phyloP scores from a whole-genome alignment of 352 stramenopile species.

The Phytophthora cryptogea region DNA sequence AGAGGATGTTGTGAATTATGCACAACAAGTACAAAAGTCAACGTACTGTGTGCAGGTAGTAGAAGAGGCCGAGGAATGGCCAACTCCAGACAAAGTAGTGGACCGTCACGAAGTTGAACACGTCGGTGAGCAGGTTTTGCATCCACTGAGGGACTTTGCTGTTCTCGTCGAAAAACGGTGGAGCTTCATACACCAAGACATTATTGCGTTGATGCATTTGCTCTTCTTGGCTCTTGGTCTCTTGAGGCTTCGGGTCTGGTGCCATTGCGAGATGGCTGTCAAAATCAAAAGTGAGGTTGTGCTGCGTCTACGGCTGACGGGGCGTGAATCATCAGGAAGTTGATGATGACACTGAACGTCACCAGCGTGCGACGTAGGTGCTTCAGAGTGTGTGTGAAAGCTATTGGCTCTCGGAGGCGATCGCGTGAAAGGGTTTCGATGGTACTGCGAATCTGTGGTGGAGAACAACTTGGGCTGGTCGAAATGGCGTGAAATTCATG shows the following conservation, averaged over 20 bases:
- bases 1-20: no score
- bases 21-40: no score
- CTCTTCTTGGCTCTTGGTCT: constrained; percentile 1
- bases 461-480: not conserved
- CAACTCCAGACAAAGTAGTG: constrained; percentile 58
- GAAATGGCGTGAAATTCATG: not conserved
- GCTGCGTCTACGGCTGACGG: not conserved
- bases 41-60: constrained; percentile 32
- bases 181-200: constrained; percentile 38
- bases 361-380: constrained; percentile 2
- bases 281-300: constrained; percentile 10
- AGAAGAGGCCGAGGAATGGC: constrained; percentile 39
- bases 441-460: not conserved
- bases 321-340: not conserved
- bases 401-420: constrained; percentile 3
- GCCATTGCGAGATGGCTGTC: constrained; percentile 12
- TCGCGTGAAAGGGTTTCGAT: constrained; percentile 3
- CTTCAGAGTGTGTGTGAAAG: no score
- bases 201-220: constrained; percentile 8
- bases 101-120: constrained; percentile 44
- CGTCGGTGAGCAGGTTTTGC: constrained; percentile 31
- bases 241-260: constrained; percentile 9
- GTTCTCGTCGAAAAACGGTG: constrained; percentile 32
- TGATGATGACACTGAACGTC: constrained; percentile 7
- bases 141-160: constrained; percentile 36